These are phyloP conservation scores for Ailanthus altissimus DNA, from an alignment of 345 rosid species.

Conservation along the genomic window DNA sequence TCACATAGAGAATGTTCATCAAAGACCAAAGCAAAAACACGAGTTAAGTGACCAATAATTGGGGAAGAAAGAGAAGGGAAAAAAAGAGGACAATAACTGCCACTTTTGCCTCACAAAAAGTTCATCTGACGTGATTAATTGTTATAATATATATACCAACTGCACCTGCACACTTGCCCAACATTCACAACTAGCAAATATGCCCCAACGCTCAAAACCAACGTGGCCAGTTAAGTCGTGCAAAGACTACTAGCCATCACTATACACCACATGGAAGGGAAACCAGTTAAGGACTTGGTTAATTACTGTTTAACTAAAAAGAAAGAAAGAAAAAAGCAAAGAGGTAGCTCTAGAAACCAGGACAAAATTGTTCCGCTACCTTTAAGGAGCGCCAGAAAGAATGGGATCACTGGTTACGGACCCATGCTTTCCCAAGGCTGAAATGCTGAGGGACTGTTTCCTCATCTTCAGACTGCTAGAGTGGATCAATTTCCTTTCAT, in stretches of 20 bases:
- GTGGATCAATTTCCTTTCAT: conserved; percentile 33
- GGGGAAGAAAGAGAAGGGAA: no score
- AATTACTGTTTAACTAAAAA: background rate
- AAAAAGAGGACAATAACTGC: background rate
- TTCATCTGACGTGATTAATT: background rate
- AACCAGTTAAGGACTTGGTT: background rate
- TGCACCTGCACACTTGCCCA: background rate
- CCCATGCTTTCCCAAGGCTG: conserved; percentile 60
- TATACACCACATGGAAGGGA: background rate
- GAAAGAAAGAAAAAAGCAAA: background rate
- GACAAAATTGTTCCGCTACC: conserved; percentile 35
- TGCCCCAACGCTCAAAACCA: background rate
- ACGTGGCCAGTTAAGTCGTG: conserved; percentile 15
- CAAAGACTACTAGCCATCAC: background rate
- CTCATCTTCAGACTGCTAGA: conserved; percentile 46
- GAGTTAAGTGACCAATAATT: no score
- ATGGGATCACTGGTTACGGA: conserved; percentile 51
- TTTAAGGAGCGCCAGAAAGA: conserved; percentile 52
- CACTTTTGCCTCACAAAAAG: no score
- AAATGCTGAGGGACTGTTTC: conserved; percentile 84
- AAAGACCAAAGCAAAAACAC: no score
- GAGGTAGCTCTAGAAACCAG: background rate
- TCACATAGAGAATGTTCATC: no score
- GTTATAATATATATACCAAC: background rate
- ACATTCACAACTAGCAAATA: background rate